Evolutionary conservation across 2,329 filamentous ascomycete genomes (phyloP), one percentile per base, ranked within the genome.

Genomic region (Fusarium sp.): DNA sequence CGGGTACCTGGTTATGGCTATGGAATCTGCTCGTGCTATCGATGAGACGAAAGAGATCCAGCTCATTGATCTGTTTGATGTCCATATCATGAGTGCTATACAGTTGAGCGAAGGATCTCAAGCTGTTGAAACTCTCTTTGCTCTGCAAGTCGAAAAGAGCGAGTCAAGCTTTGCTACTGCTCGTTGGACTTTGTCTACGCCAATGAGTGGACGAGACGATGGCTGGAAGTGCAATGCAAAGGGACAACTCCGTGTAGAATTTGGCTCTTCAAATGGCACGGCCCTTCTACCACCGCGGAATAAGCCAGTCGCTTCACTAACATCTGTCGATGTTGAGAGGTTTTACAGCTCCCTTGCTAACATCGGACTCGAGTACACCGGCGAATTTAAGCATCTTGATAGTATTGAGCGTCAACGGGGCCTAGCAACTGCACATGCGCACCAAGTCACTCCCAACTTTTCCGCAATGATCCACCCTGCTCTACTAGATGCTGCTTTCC

Each of bases 1-100:
- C 10, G 79, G 72, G 0, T 83, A 81, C 48, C 33, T 81, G 1
- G 69, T 73, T 5, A 81, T 82, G 76, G 79, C 76, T 2, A 64
- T 81, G 2, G 80, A 82, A 33, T 46, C 72, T 6, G 64, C 61
- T 3, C 57, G 62, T 2, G 56, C 67, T 18, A 60, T 47, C 8
- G 28, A 33, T 35, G 10, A 26, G 20, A 44, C 10, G 3, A 54
- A 44, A 20, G 18, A 18, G 7, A 23, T 44, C 10, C 39, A 38
- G 13, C 39, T 50, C 6, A n/a, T 57, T 10, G 58, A 62, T 13
- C 13, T 57, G 2, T 43, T 38, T 9, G 53, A 60, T 8, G 49
- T 57, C 9, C 18, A 42, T 15, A 54, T 66, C 20, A 20, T 55
- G 39, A 55, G 55, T 9, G 43, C 57, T 16, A 47, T 66, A 5